These are phyloP conservation scores for Stagonosporopsis chrysanthemi DNA, from an alignment of 2,329 filamentous ascomycete species.

Conservation along the genomic window DNA sequence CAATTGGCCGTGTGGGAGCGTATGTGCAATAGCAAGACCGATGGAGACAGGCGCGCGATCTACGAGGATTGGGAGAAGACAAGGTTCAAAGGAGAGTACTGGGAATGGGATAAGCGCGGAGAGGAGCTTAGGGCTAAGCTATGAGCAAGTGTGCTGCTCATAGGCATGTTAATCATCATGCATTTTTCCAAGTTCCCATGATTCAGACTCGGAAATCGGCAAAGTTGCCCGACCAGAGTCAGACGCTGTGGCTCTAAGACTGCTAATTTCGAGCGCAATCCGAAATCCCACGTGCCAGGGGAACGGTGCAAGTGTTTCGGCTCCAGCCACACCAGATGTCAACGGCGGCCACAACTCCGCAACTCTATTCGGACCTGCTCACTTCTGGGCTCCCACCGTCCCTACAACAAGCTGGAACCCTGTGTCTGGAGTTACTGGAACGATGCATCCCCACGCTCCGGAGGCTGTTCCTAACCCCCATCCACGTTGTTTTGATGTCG, in stretches of 20 bases:
- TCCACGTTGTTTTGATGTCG: not conserved
- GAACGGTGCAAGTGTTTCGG: not conserved
- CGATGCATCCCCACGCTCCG: not conserved
- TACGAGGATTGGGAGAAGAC: conserved; percentile 46
- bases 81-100: conserved; percentile 45
- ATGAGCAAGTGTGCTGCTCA: not conserved
- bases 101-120: conserved; percentile 47
- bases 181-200: too few relatives aligned
- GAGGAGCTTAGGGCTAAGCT: conserved; percentile 20
- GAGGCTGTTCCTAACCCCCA: not conserved
- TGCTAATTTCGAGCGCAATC: not conserved
- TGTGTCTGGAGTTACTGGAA: not conserved
- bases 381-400: not conserved
- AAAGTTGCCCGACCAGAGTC: not conserved
- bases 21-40: conserved; percentile 35
- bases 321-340: not conserved
- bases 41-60: conserved; percentile 31
- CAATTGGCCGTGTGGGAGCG: conserved; percentile 39
- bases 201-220: not conserved
- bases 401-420: not conserved
- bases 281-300: not conserved
- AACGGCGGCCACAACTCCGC: conserved; percentile 12
- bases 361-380: not conserved
- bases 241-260: not conserved
- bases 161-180: not conserved